Percentiles rank a stretch among this genome's conserved stretches.
Evolutionary conservation across 805 yeast species (phyloP).

Genomic region (Pichia thaimueangensis): DNA sequence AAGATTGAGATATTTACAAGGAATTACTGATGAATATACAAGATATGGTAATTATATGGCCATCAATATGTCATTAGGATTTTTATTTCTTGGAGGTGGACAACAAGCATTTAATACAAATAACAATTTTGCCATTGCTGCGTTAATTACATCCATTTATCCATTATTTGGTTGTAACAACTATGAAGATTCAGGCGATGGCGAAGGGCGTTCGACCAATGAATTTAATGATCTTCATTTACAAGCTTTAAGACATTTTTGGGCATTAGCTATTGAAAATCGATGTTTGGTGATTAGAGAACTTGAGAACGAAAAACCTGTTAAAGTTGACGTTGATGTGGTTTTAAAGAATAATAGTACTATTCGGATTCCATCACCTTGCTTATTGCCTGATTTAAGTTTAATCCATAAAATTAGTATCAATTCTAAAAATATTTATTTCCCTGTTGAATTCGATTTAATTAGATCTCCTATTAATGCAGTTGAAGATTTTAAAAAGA

Average conservation of each 20-base stretch:
- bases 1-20: slow-evolving; percentile 65
- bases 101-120: slow-evolving; percentile 67
- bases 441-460: slow-evolving; percentile 36
- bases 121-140: slow-evolving; percentile 58
- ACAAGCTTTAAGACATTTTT: slow-evolving; percentile 82
- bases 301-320: slow-evolving; percentile 51
- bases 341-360: slow-evolving; percentile 33
- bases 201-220: slow-evolving; percentile 18
- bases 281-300: slow-evolving; percentile 77
- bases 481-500: slow-evolving; percentile 34
- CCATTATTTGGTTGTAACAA: slow-evolving; percentile 57
- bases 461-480: slow-evolving; percentile 34
- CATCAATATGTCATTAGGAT: slow-evolving; percentile 75
- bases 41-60: slow-evolving; percentile 73
- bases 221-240: slow-evolving; percentile 47
- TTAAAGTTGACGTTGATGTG: slow-evolving; percentile 37
- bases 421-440: slow-evolving; percentile 35
- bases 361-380: slow-evolving; percentile 46
- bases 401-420: slow-evolving; percentile 44
- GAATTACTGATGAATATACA: slow-evolving; percentile 35
- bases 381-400: slow-evolving; percentile 56
- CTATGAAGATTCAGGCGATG: slow-evolving; percentile 6
- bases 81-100: slow-evolving; percentile 87
- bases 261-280: slow-evolving; percentile 80
- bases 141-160: slow-evolving; percentile 66